Conservation (phyloP, 2,329 filamentous ascomycete genomes). For the Claviceps humidiphila region DNA sequence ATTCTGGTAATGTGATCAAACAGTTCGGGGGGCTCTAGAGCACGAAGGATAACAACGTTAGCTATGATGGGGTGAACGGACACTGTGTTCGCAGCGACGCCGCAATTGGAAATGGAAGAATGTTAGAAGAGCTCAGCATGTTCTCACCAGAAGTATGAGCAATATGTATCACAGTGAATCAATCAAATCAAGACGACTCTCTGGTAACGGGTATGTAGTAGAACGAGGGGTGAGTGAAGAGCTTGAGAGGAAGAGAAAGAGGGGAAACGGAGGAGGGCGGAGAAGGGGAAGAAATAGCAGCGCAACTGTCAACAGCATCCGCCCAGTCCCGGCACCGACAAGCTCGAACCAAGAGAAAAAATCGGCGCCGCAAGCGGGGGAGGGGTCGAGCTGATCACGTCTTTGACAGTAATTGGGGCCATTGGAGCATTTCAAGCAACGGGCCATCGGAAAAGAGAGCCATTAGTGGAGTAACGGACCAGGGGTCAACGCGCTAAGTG, state of each 20-base stretch:
- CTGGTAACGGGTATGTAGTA: not conserved
- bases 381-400: conserved; percentile 1
- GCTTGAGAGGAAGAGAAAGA: conserved; percentile 5
- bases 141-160: conserved; percentile 3
- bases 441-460: not conserved
- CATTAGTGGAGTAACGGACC: not conserved
- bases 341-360: conserved; percentile 10
- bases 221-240: conserved; percentile 1
- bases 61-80: conserved; percentile 1
- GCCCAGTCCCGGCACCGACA: not conserved
- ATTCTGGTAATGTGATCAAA: conserved; percentile 6
- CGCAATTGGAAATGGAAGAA: not conserved
- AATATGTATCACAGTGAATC: conserved; percentile 8
- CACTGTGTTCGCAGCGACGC: not conserved
- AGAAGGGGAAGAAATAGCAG: conserved; percentile 10
- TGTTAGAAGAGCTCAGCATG: not conserved
- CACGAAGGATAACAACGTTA: not conserved
- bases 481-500: no score
- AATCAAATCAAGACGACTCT: conserved; percentile 3
- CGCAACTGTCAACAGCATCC: conserved; percentile 1
- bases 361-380: conserved; percentile 23
- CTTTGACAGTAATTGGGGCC: not conserved
- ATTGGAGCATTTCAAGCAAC: not conserved
- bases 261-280: conserved; percentile 9
- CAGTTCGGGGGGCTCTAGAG: conserved; percentile 2